Base-by-base conservation (phyloP, 352 stramenopile genomes). In the Phytophthora syringae region DNA sequence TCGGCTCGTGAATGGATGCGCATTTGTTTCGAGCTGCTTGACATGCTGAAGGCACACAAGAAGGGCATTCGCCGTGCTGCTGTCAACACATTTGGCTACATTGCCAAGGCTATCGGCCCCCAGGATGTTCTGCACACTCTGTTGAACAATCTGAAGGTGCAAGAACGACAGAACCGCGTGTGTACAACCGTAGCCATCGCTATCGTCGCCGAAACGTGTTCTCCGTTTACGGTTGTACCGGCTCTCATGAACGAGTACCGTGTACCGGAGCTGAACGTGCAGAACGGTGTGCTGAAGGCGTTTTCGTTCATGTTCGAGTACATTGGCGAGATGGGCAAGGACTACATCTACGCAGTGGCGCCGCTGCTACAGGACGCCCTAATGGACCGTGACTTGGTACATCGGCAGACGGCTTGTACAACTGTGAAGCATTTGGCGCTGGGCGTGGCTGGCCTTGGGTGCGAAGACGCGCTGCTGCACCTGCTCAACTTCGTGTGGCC, bases 271-370 rank as follows among this genome's bases (percentile, higher is more conserved):
- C 74, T 99, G 32, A 99, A 99, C 70, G 98, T 99, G 43, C 98
- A 99, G 80, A 99, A 99, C 77, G 98, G 98, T 75, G 98, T 99
- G 10, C 80, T 99, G 11, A 99, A 99, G 82, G 96, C 97, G 5
- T 92, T 99, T 36, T 98, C 94, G 61, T 99, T 99, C 81, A 99
- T 99, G 97, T 99, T 99, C 72, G 97, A 99, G 86, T 99, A 99
- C 86, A 99, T 99, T 87, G 98, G 97, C 60, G 97, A 99, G 70
- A 99, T 99, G 94, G 96, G 92, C 55, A 99, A 99, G 80, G 97
- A 99, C 78, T 99, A 99, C 79, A 99, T 99, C 47, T 99, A 99
- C 78, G 96, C 97, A 3, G 97, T 99, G n/a, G 90, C 95, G 4
- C 97, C 98, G 16, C 74, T 99, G 52, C 86, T 99, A 16, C 97